Evolutionary conservation across 1,139 yeast genomes (phyloP), one percentile per base, ranked within the genome.

Genomic region (Pichia sp.): DNA sequence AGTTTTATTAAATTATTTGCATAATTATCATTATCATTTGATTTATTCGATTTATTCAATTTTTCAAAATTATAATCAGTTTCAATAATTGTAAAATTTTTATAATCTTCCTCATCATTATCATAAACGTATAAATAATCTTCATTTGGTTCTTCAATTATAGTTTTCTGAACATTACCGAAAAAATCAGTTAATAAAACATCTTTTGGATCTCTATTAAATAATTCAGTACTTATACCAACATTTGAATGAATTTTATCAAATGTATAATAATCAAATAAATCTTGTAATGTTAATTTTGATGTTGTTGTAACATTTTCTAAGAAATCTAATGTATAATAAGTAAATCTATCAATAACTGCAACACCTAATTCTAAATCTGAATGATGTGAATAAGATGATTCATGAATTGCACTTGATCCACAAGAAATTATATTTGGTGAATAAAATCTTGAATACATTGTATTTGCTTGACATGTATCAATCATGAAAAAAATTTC

Each of bases 381-480:
- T 2, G 96, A 86, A 60, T 88, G 96, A 58, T 91, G 97, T 3
- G 96, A 88, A 59, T 89, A 91, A 1, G 96, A 85, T 40, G 91
- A 81, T 61, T 93, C 96, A 43, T 84, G 95, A 10, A 86, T 51
- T 51, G 72, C 82, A n/a, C 95, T 83, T 1, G 96, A 86, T 0
- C 98, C 99, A 35, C 91, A 94, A 0, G 96, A 88, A 44, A 91
- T 67, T 36, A 91, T 77, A 59, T 91, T 89, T 31, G 98, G 98
- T 9, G 96, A 84, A 59, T 88, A 88, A 58, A 89, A 81, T 58
- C 84, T 75, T 44, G 93, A 82, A 63, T 84, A 91, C 98, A 91
- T 91, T 17, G 98, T 86, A 62, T 91, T 91, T 24, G 98, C 98
- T 65, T 91, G 98, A 60, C 99, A 91, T 0, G 99, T 91, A 61